Percentiles rank a stretch among this genome's conserved stretches.
These are phyloP conservation scores for Cephaloascus albidus DNA, from an alignment of 805 yeast species.

Conservation along the genomic window DNA sequence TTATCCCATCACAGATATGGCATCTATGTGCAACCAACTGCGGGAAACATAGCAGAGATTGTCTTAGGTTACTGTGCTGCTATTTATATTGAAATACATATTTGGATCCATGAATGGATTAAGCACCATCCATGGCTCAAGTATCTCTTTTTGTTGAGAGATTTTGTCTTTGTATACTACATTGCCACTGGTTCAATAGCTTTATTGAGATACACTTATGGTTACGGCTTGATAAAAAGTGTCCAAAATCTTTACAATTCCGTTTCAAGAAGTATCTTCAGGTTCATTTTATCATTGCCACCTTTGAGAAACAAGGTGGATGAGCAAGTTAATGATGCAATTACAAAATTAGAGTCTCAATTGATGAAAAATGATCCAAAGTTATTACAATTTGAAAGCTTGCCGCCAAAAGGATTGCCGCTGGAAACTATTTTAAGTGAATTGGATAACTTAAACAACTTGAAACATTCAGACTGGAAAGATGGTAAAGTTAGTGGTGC, in stretches of 20 bases:
- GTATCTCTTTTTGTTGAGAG: no score
- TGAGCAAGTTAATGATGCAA: conserved; percentile 41
- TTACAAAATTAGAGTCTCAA: conserved; percentile 40
- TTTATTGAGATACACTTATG: conserved; percentile 4
- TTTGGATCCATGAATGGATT: no score
- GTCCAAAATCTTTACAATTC: conserved; percentile 1
- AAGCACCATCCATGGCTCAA: no score
- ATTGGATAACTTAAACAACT: conserved; percentile 35
- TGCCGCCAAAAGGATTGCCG: conserved; percentile 57
- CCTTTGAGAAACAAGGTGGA: conserved; percentile 47
- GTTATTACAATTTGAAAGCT: conserved; percentile 29
- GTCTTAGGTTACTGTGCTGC: no score
- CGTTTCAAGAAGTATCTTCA: conserved; percentile 6
- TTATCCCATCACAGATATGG: no score
- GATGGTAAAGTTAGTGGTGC: conserved; percentile 89
- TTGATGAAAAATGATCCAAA: conserved; percentile 46
- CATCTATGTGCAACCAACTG: no score
- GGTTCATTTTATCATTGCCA: conserved; percentile 31
- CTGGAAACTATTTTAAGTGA: conserved; percentile 36
- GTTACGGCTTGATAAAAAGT: conserved; percentile 13
- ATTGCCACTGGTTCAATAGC: no score
- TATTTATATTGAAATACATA: no score
- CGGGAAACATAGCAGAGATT: no score
- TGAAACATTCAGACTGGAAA: conserved; percentile 75
- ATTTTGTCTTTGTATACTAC: no score